Base-by-base conservation (phyloP, 2,329 filamentous ascomycete species). In the Setomelanomma holmii region DNA sequence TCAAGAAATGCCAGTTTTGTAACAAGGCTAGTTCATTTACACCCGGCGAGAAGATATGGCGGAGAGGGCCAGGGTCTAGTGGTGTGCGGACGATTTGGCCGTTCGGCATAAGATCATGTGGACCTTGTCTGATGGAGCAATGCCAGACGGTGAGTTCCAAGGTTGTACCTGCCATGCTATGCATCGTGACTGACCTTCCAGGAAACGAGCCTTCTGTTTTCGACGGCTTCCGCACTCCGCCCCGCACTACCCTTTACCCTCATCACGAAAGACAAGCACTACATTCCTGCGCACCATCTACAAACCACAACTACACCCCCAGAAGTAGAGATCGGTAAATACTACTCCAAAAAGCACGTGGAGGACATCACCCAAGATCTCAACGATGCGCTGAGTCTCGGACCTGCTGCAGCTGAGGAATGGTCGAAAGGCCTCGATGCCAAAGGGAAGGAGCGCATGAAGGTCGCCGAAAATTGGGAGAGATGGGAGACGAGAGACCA, bases 381-480 rank as follows among this genome's bases (percentile, higher is more conserved):
- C 60, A 77, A 84, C 38, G 78, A 84, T 4, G 89, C 87, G 47
- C 84, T 85, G 61, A 75, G 78, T n/a, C 81, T 90, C 60, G 89
- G 90, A n/a, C 64, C 81, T 39, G 86, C 87, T 36, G 84, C 87
- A 10, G 82, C 84, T 4, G 88, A 91, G 61, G 90, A 93, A 71
- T 95, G 90, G 90, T 79, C 86, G 23, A 93, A 93, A 73, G 90
- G 90, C 8, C 80, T 95, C 3, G 83, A 86, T 38, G 78, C 76
- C 22, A 81, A 84, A 51, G 88, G 89, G 8, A 84, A 84, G 61
- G 80, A 85, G 52, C 76, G 80, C 42, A 82, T 86, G 61, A 80
- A 78, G 10, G 86, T 89, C 67, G 81, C 84, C 23, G 80, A 84
- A 22, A 84, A 88, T 43, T 93, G 89, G 87, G 90, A 92, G 68